Conservation (phyloP, 345 rosid genomes). For the Carallia brachiata region DNA sequence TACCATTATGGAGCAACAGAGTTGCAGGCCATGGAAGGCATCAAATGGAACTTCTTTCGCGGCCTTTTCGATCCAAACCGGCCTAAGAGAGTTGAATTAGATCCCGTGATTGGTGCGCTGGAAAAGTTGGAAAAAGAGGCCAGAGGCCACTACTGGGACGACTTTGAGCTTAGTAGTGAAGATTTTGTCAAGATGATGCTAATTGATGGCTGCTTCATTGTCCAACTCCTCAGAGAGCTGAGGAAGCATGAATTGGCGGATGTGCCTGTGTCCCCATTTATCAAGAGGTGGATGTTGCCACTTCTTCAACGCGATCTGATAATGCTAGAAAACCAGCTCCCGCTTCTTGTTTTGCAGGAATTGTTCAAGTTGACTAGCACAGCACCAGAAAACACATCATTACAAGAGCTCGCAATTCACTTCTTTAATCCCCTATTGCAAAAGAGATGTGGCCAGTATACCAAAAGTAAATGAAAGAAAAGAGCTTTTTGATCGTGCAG, state of each 20-base stretch:
- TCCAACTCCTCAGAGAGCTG: slow-evolving; percentile 26
- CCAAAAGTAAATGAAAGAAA: no score
- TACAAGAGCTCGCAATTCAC: slow-evolving; percentile 13
- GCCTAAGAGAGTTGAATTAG: slow-evolving; percentile 5
- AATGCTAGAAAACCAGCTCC: slow-evolving; percentile 39
- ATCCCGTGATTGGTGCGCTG: slow-evolving; percentile 14
- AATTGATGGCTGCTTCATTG: slow-evolving; percentile 37
- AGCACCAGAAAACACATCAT: background rate
- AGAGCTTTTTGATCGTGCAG: no score
- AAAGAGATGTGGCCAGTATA: background rate
- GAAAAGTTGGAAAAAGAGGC: slow-evolving; percentile 23
- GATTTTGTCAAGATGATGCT: slow-evolving; percentile 35
- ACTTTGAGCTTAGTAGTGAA: slow-evolving; percentile 15
- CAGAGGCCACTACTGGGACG: slow-evolving; percentile 21
- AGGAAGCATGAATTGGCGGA: background rate
- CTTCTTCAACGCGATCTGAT: slow-evolving; percentile 27
- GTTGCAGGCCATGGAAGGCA: slow-evolving; percentile 21
- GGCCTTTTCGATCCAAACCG: slow-evolving; percentile 6
- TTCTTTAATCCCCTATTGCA: slow-evolving; percentile 33
- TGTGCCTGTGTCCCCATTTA: background rate
- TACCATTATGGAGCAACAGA: slow-evolving; percentile 19
- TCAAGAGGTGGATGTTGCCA: slow-evolving; percentile 35
- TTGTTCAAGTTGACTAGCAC: slow-evolving; percentile 7
- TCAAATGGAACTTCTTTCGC: slow-evolving; percentile 25
- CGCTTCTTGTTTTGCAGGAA: slow-evolving; percentile 18